These are phyloP conservation scores for Brassica nigra DNA, from an alignment of 345 rosid genomes.

Conservation along the genomic window DNA sequence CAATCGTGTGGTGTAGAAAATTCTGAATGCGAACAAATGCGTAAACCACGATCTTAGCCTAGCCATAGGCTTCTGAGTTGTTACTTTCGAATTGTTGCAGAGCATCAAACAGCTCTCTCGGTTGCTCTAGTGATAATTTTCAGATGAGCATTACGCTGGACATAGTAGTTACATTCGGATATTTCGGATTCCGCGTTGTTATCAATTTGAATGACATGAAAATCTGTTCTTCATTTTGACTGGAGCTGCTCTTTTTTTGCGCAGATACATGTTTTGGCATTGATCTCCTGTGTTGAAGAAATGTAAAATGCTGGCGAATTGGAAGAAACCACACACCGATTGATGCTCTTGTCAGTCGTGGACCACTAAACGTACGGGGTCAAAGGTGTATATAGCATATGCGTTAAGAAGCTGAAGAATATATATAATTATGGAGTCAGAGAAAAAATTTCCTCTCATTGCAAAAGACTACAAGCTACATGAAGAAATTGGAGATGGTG, in stretches of 20 bases:
- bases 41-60: not conserved
- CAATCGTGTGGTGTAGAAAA: conserved; percentile 14
- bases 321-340: conserved; percentile 64
- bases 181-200: not conserved
- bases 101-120: conserved; percentile 12
- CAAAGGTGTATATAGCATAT: conserved; percentile 50
- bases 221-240: conserved; percentile 19
- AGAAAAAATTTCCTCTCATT: conserved; percentile 69
- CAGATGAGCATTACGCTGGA: conserved; percentile 17
- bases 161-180: not conserved
- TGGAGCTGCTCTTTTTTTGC: not conserved
- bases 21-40: conserved; percentile 26
- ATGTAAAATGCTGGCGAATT: conserved; percentile 58
- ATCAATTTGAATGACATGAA: not conserved
- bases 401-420: conserved; percentile 33
- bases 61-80: conserved; percentile 9
- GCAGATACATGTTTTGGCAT: conserved; percentile 21
- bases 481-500: conserved; percentile 99
- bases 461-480: conserved; percentile 79
- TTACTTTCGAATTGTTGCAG: not conserved
- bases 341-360: conserved; percentile 29
- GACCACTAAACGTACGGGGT: conserved; percentile 25
- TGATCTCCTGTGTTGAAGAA: conserved; percentile 33
- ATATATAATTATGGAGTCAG: conserved; percentile 55
- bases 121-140: not conserved